Conservation (phyloP, 495 filamentous ascomycete species). For the Penicillium bialowiezense region DNA sequence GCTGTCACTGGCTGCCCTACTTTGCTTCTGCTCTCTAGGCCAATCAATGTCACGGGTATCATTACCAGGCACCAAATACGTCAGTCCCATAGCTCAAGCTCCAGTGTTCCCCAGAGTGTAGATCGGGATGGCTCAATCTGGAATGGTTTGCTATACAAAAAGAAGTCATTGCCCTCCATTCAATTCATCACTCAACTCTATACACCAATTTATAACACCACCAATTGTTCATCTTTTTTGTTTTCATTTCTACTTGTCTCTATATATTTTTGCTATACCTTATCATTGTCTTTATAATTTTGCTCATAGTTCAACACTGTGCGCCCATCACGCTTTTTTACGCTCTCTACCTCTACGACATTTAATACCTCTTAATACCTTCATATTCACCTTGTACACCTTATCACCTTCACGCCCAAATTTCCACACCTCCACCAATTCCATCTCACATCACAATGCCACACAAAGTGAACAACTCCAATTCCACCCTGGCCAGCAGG, state of each 20-base stretch:
- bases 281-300: constrained; percentile 15
- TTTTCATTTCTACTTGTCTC: constrained; percentile 4
- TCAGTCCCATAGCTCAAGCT: constrained; percentile 21
- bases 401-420: constrained; percentile 1
- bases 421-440: background rate
- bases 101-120: constrained; percentile 24
- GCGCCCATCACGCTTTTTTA: constrained; percentile 8
- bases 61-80: constrained; percentile 29
- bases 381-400: background rate
- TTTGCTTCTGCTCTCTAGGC: constrained; percentile 10
- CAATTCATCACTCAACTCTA: constrained; percentile 8
- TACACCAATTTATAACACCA: constrained; percentile 3
- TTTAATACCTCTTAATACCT: constrained; percentile 3
- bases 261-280: constrained; percentile 10
- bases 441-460: constrained; percentile 34
- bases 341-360: background rate
- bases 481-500: constrained; percentile 41
- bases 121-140: constrained; percentile 29
- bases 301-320: constrained; percentile 29
- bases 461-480: constrained; percentile 46
- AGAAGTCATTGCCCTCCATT: constrained; percentile 18
- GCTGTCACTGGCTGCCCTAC: constrained; percentile 27
- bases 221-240: constrained; percentile 2
- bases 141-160: constrained; percentile 30
- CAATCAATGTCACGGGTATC: constrained; percentile 14